Conservation (phyloP, 768 basidiomycete species). For the Clitopilus passeckerianus region DNA sequence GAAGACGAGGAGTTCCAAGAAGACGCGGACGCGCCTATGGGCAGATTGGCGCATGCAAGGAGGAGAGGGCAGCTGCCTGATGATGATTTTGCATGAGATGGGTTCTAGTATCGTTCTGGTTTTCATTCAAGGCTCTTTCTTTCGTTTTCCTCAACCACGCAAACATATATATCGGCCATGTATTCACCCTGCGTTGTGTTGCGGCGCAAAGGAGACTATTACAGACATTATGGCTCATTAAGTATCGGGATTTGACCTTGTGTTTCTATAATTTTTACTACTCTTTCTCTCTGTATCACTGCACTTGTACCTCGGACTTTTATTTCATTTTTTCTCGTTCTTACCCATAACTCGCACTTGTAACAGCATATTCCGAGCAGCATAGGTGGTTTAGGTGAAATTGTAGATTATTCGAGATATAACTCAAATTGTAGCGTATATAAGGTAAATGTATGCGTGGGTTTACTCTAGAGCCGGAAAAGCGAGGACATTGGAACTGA, state of each 20-base stretch:
- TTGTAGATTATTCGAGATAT: not conserved
- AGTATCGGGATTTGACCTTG: not conserved
- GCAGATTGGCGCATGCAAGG: constrained; percentile 61
- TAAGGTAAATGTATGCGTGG: not conserved
- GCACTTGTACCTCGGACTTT: not conserved
- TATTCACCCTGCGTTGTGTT: not conserved
- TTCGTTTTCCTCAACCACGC: not conserved
- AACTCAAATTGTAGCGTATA: not conserved
- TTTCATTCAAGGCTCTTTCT: not conserved
- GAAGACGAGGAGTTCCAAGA: constrained; percentile 47
- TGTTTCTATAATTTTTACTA: not conserved
- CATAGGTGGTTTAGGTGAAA: not conserved
- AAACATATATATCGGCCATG: not conserved
- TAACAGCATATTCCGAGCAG: not conserved
- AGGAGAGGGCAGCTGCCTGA: constrained; percentile 41
- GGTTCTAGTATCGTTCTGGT: not conserved
- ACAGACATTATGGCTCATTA: not conserved
- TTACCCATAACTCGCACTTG: not conserved
- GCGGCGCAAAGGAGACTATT: not conserved
- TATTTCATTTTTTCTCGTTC: not conserved
- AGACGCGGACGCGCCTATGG: constrained; percentile 60
- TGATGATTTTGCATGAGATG: constrained; percentile 27
- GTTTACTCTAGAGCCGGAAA: not conserved
- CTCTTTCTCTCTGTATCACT: not conserved
- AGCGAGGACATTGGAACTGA: not conserved